These are phyloP conservation scores for Didymella exigua DNA, from an alignment of 2,329 filamentous ascomycete genomes.

Conservation along the genomic window DNA sequence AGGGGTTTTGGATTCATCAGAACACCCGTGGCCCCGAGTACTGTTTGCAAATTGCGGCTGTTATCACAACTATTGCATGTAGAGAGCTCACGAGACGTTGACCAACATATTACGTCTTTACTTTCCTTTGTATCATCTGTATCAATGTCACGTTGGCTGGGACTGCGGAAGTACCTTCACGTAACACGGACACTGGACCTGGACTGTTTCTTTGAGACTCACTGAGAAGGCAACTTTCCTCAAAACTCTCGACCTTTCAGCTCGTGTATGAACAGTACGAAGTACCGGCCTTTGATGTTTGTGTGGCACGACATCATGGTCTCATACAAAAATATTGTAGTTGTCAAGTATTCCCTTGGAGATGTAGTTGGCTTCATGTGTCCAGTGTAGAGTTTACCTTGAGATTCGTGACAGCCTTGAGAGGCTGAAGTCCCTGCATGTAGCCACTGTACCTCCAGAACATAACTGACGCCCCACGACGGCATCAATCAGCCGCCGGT, in stretches of 20 bases:
- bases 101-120: background rate
- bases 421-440: background rate
- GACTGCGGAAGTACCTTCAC: background rate
- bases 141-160: background rate
- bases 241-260: background rate
- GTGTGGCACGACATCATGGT: background rate
- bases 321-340: background rate
- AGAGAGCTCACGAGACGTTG: background rate
- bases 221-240: too few relatives aligned
- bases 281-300: too few relatives aligned
- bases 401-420: background rate
- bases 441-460: background rate
- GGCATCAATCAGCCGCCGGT: conserved; percentile 7
- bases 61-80: background rate
- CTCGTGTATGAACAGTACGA: too few relatives aligned
- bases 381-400: background rate
- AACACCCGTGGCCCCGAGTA: too few relatives aligned
- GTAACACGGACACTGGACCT: background rate
- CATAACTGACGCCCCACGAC: background rate
- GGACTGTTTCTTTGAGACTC: too few relatives aligned
- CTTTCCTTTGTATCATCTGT: background rate
- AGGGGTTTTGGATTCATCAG: too few relatives aligned
- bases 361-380: background rate
- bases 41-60: background rate
- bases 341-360: background rate